Percentiles rank a stretch among this genome's conserved stretches.
These are phyloP conservation scores for Catenaria anguillulae DNA, from an alignment of 371 early-diverging fungal species.

Conservation along the genomic window DNA sequence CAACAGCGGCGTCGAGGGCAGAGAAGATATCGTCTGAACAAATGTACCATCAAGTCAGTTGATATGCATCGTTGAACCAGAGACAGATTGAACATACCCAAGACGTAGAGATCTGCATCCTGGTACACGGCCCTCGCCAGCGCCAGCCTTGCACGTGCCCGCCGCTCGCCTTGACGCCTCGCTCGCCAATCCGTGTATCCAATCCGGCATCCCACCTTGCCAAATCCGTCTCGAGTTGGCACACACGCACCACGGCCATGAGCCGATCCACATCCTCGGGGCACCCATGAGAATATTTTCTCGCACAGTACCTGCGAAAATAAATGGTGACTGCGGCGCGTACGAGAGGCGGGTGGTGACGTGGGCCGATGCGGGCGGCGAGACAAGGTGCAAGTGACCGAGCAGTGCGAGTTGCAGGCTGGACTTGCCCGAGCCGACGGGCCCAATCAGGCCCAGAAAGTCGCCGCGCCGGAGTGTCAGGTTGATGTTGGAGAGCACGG, in stretches of 20 bases:
- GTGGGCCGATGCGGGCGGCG: not conserved
- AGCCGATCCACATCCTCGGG: conserved; percentile 11
- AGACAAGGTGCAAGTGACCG: not conserved
- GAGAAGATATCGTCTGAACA: conserved; percentile 71
- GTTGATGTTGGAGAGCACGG: not conserved
- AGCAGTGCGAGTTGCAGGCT: not conserved
- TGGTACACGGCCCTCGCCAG: conserved; percentile 68
- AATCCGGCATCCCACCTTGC: not conserved
- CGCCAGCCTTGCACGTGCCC: conserved; percentile 65
- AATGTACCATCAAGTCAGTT: too few species aligned
- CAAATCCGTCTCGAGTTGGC: not conserved
- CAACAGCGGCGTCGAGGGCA: conserved; percentile 90
- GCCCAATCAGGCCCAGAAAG: not conserved
- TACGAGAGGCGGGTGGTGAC: not conserved
- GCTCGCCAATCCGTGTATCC: not conserved
- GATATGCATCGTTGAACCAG: too few species aligned
- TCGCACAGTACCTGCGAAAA: not conserved
- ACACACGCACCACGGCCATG: not conserved
- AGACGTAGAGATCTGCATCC: conserved; percentile 58
- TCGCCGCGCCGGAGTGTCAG: not conserved
- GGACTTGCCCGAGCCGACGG: not conserved
- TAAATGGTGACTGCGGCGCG: not conserved
- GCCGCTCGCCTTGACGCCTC: conserved; percentile 60
- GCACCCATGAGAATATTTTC: not conserved
- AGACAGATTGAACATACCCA: too few species aligned